A percentile compares a stretch with the other conserved stretches of the same genome.
These are phyloP conservation scores for Magnusiomyces ingens DNA, from an alignment of 1,139 yeast genomes.

Conservation along the genomic window DNA sequence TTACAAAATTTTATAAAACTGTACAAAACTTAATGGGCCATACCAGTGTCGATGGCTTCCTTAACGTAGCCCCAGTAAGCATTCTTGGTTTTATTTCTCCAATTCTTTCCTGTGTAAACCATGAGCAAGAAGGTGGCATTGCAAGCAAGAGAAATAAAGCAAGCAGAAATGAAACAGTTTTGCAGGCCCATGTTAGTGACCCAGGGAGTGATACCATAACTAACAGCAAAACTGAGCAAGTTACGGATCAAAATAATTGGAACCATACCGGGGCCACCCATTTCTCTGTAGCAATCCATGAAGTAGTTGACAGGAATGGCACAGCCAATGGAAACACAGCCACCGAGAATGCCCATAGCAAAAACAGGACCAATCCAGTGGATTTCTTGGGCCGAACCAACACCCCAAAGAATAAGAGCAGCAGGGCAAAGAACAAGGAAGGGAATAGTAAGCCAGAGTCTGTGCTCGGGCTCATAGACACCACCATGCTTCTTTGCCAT, in stretches of 20 bases:
- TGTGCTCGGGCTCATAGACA: conserved; percentile 66
- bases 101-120: conserved; percentile 29
- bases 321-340: conserved; percentile 48
- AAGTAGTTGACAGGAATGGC: conserved; percentile 48
- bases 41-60: conserved; percentile 13
- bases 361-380: conserved; percentile 48
- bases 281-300: conserved; percentile 46
- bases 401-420: conserved; percentile 72
- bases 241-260: conserved; percentile 32
- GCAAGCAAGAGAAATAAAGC: conserved; percentile 39
- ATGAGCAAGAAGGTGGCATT: conserved; percentile 39
- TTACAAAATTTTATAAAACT: background rate
- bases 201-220: conserved; percentile 47
- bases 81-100: conserved; percentile 5
- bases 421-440: conserved; percentile 62
- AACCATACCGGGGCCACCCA: conserved; percentile 51
- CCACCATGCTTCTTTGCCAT: conserved; percentile 65
- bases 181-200: conserved; percentile 39
- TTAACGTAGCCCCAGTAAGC: conserved; percentile 14
- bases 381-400: conserved; percentile 57
- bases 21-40: conserved; percentile 11
- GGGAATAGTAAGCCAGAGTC: conserved; percentile 60
- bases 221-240: conserved; percentile 43
- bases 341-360: conserved; percentile 41
- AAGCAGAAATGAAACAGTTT: conserved; percentile 42